phyloP scores from a whole-genome alignment of 305 asterid genomes.

The Ruellia speciosa region DNA sequence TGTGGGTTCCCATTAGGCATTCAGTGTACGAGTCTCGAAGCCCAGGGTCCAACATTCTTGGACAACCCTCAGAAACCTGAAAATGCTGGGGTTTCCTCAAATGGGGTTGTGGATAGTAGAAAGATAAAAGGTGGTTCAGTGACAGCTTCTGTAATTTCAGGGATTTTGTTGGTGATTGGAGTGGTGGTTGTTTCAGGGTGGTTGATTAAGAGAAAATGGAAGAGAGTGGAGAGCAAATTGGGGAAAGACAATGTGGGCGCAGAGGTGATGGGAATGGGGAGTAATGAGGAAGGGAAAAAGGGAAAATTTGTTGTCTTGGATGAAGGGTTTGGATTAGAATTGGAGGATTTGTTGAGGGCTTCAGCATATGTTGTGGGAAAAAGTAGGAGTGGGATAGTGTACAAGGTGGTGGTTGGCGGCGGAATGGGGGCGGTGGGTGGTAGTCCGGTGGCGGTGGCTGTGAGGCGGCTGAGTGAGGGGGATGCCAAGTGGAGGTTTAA shows the following conservation, averaged over 20 bases:
- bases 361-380: conserved; percentile 97
- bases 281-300: conserved; percentile 56
- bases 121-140: conserved; percentile 36
- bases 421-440: conserved; percentile 39
- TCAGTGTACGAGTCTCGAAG: conserved; percentile 54
- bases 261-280: conserved; percentile 28
- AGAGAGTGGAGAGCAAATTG: conserved; percentile 23
- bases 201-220: conserved; percentile 53
- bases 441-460: conserved; percentile 51
- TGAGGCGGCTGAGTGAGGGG: conserved; percentile 86
- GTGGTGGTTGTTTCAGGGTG: conserved; percentile 46
- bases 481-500: conserved; percentile 53
- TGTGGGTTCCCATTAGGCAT: conserved; percentile 76
- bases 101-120: conserved; percentile 30
- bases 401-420: conserved; percentile 73
- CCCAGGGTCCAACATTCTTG: conserved; percentile 44
- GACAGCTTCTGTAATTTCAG: conserved; percentile 55
- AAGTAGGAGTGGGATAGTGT: conserved; percentile 83
- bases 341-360: conserved; percentile 92
- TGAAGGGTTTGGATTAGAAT: conserved; percentile 68
- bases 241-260: conserved; percentile 36
- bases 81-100: conserved; percentile 28
- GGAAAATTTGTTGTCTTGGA: conserved; percentile 66
- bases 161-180: conserved; percentile 43
- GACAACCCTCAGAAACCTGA: conserved; percentile 41